A percentile compares a stretch with the other conserved stretches of the same genome.
Conservation (phyloP, 1,284 basidiomycete species). For the Cutaneotrichosporon sp. region DNA sequence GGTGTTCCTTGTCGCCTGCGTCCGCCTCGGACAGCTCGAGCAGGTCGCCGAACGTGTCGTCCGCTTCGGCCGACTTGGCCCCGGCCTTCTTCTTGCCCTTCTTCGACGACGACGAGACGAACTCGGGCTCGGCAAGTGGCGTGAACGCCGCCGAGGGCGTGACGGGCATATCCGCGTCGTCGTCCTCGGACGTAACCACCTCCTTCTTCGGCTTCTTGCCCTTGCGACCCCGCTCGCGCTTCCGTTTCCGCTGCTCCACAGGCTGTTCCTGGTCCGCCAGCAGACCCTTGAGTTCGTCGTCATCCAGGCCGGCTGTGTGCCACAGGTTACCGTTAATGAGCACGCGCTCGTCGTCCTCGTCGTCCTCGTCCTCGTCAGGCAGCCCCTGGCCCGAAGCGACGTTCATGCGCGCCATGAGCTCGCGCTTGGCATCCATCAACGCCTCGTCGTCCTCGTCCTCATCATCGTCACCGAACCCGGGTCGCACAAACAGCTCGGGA, state of each 20-base stretch:
- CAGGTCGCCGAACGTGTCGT: conserved; percentile 68
- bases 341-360: conserved; percentile 21
- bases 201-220: conserved; percentile 46
- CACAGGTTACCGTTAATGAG: conserved; percentile 26
- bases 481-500: conserved; percentile 23
- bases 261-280: conserved; percentile 28
- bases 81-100: conserved; percentile 24
- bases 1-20: conserved; percentile 70
- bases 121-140: conserved; percentile 32
- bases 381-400: conserved; percentile 17
- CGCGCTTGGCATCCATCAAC: conserved; percentile 22
- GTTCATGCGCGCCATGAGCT: conserved; percentile 22
- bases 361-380: conserved; percentile 16
- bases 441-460: conserved; percentile 39
- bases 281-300: conserved; percentile 40
- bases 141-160: conserved; percentile 32
- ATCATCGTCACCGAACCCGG: conserved; percentile 26
- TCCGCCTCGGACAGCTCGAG: conserved; percentile 65
- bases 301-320: conserved; percentile 37
- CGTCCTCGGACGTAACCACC: conserved; percentile 18
- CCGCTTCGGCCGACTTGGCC: conserved; percentile 42
- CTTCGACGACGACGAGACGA: conserved; percentile 25
- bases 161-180: conserved; percentile 5
- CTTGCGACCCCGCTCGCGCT: conserved; percentile 24
- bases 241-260: conserved; percentile 1